Conservation (phyloP, 176 grass and related monocot genomes). For the Calamus simplicifolius region DNA sequence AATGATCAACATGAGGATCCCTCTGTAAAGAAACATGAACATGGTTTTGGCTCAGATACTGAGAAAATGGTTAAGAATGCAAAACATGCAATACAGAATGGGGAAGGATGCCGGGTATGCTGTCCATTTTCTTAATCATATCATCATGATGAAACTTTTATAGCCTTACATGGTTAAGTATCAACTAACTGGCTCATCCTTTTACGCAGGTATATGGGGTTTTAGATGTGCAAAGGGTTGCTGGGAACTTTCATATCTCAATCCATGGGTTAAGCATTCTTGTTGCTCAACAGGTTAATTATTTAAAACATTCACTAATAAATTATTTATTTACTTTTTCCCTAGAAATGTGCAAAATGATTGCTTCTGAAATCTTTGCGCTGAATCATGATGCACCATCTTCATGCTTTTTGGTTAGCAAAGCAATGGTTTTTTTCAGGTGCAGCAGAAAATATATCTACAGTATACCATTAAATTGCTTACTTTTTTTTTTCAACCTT, state of each 20-base stretch:
- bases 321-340: neutral
- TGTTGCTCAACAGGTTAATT: conserved; percentile 94
- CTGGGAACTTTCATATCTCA: conserved; percentile 98
- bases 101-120: conserved; percentile 89
- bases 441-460: too few species aligned
- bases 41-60: conserved; percentile 63
- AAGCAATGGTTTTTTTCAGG: too few species aligned
- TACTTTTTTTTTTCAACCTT: too few species aligned
- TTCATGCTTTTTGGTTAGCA: too few species aligned
- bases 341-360: too few species aligned
- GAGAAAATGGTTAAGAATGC: conserved; percentile 96
- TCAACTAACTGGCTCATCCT: conserved; percentile 2
- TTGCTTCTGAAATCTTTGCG: too few species aligned
- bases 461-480: too few species aligned
- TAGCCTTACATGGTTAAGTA: too few species aligned
- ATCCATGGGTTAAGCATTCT: conserved; percentile 98
- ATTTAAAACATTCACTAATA: conserved; percentile 14
- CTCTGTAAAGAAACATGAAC: conserved; percentile 54
- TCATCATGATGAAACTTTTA: too few species aligned
- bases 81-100: conserved; percentile 75
- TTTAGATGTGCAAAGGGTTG: conserved; percentile 95
- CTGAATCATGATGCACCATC: too few species aligned
- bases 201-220: conserved; percentile 78
- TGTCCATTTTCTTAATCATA: conserved; percentile 4
- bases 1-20: conserved; percentile 60